These are phyloP conservation scores for Tilletia indica DNA, from an alignment of 1,284 basidiomycete species.

Conservation along the genomic window DNA sequence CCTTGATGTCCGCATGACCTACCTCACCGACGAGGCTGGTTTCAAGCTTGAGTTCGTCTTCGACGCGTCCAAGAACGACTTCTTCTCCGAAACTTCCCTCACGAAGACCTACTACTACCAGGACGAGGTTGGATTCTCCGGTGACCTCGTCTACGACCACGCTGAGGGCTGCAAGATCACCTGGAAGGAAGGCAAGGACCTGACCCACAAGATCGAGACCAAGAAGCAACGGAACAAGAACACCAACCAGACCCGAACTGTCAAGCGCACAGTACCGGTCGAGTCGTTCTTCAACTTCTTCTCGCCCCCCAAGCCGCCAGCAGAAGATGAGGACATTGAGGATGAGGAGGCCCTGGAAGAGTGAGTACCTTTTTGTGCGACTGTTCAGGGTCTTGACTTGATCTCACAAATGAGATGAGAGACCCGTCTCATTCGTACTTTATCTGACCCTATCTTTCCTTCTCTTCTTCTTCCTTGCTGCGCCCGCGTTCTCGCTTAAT, in stretches of 20 bases:
- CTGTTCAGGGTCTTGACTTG: background rate
- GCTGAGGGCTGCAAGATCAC: slow-evolving; percentile 85
- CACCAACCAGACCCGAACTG: slow-evolving; percentile 56
- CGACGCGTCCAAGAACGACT: slow-evolving; percentile 68
- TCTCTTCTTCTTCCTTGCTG: background rate
- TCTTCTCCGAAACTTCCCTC: slow-evolving; percentile 77
- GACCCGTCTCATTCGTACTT: slow-evolving; percentile 4
- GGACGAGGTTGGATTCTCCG: slow-evolving; percentile 82
- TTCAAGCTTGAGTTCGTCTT: slow-evolving; percentile 89
- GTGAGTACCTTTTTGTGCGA: slow-evolving; percentile 15
- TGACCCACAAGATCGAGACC: slow-evolving; percentile 95
- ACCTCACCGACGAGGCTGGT: slow-evolving; percentile 72
- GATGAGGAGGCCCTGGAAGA: slow-evolving; percentile 27
- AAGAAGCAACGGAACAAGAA: slow-evolving; percentile 97
- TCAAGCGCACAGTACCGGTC: slow-evolving; percentile 54
- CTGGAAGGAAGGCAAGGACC: slow-evolving; percentile 97
- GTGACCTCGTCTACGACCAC: slow-evolving; percentile 92
- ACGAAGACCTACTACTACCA: slow-evolving; percentile 96
- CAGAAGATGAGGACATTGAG: slow-evolving; percentile 36
- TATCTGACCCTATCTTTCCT: background rate
- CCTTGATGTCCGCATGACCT: slow-evolving; percentile 68
- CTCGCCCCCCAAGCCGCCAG: slow-evolving; percentile 51
- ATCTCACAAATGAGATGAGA: background rate
- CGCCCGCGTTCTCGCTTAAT: background rate
- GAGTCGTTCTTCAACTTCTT: slow-evolving; percentile 57